These are phyloP conservation scores for Aegilops longissima DNA, from an alignment of 176 grass and related monocot species.

Conservation along the genomic window DNA sequence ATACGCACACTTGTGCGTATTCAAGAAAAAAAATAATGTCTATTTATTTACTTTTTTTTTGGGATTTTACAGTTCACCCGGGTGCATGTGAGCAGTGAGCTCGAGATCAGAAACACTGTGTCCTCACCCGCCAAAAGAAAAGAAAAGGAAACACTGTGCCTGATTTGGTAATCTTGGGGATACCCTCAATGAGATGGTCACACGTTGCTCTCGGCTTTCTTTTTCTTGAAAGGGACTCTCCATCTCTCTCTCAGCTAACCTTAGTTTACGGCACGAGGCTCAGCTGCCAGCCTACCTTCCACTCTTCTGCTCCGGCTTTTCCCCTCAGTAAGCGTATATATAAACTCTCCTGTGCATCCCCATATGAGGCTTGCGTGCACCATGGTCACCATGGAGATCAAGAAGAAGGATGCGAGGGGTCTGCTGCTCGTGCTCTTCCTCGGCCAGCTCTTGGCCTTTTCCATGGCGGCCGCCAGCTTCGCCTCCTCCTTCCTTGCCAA, in stretches of 20 bases:
- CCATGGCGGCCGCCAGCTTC: slow-evolving; percentile 68
- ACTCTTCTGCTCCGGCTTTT: background rate
- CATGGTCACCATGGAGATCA: slow-evolving; percentile 35
- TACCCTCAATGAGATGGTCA: background rate
- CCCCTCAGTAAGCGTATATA: background rate
- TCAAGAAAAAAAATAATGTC: no score
- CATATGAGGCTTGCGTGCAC: background rate
- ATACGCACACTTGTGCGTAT: no score
- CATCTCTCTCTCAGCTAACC: background rate
- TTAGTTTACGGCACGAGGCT: slow-evolving; percentile 28
- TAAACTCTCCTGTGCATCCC: slow-evolving; percentile 14
- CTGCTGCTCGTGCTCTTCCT: slow-evolving; percentile 56
- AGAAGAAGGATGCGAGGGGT: slow-evolving; percentile 44
- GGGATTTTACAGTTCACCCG: no score
- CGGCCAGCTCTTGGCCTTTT: slow-evolving; percentile 76
- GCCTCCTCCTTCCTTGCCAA: slow-evolving; percentile 64
- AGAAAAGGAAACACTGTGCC: no score
- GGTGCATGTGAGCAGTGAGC: no score
- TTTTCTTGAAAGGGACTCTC: background rate
- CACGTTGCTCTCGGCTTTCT: background rate
- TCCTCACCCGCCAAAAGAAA: no score
- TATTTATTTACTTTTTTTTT: no score
- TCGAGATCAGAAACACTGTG: no score
- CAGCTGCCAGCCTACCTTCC: slow-evolving; percentile 30
- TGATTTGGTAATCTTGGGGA: no score